Base-by-base conservation (phyloP, 2,329 filamentous ascomycete genomes). In the Fusarium phyllophilum region DNA sequence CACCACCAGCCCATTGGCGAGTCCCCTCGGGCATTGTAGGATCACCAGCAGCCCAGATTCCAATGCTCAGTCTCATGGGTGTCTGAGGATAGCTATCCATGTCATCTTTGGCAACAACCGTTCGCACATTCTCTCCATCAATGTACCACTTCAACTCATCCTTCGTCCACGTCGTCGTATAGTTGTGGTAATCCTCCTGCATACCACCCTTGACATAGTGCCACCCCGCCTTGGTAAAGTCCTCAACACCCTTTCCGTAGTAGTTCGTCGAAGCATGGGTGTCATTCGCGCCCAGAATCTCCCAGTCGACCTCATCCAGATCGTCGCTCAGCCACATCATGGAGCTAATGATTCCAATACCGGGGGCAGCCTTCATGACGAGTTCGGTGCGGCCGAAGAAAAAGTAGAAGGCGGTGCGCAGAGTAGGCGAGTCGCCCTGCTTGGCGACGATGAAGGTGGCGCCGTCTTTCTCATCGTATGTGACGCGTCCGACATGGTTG, bases 221-320 rank as follows among this genome's bases (percentile, higher is more conserved):
- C 80, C 90, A 89, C 48, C 85, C 85, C 71, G 89, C 92, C 72
- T 92, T 91, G 77, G 89, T 86, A 83, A 86, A 79, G 85, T 93
- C 81, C 83, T 90, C 84, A 84, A 83, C 85, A 55, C 93, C 93
- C 85, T 95, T 94, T 81, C 93, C 92, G 77, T 93, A 96, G 83
- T 92, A 96, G 85, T 96, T 95, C 75, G 89, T 92, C 76, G 93
- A 87, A 14, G 89, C 92, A 39, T 87, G 83, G 22, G 86, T 89
- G 62, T 84, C 82, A 78, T 94, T 91, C 64, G 87, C 87, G 51
- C 94, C 94, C 66, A 94, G 87, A 79, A 94, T 93, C 80, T 96
- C 94, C 89, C 94, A 96, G 79, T 97, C 95, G 45, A 97, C 91
- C 83, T 97, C 94, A 80, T 97, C 95, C 20, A 96, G 87, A 77